phyloP scores from a whole-genome alignment of 805 yeast genomes.

The Jamesozyma jinghongensis region DNA sequence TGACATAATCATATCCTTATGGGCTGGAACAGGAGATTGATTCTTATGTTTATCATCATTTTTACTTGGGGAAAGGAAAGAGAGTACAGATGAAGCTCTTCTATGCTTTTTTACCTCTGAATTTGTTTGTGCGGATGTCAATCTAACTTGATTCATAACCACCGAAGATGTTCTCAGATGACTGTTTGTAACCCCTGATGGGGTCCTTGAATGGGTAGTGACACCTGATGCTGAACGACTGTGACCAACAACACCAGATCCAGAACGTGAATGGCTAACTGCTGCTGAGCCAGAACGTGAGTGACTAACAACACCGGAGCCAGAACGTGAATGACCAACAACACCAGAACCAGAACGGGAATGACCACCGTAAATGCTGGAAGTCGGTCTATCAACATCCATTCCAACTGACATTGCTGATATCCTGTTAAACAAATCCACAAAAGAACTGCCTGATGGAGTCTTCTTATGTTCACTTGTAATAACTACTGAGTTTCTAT shows the following conservation, averaged over 20 bases:
- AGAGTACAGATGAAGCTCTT: slow-evolving; percentile 53
- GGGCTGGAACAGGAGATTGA: slow-evolving; percentile 1
- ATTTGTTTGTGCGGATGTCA: slow-evolving; percentile 10
- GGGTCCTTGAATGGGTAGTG: slow-evolving; percentile 15
- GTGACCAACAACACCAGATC: no score
- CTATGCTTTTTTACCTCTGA: slow-evolving; percentile 35
- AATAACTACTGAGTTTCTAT: slow-evolving; percentile 5
- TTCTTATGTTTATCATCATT: slow-evolving; percentile 10
- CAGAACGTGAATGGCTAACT: no score
- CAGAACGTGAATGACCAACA: no score
- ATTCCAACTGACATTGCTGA: slow-evolving; percentile 19
- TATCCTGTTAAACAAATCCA: slow-evolving; percentile 28
- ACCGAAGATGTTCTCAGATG: slow-evolving; percentile 2
- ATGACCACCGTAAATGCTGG: not conserved
- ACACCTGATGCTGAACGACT: not conserved
- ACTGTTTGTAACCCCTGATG: slow-evolving; percentile 8
- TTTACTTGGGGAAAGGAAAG: slow-evolving; percentile 34
- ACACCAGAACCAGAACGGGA: not conserved
- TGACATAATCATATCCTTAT: not conserved
- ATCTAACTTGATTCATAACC: slow-evolving; percentile 2
- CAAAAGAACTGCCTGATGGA: slow-evolving; percentile 29
- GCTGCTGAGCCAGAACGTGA: not conserved
- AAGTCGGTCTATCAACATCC: slow-evolving; percentile 3
- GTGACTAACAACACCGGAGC: no score
- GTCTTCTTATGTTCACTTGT: slow-evolving; percentile 19